Percentiles rank a stretch among this genome's conserved stretches.
Evolutionary conservation across 352 stramenopile genomes (phyloP).

Genomic region (Pythium pyrilobum): DNA sequence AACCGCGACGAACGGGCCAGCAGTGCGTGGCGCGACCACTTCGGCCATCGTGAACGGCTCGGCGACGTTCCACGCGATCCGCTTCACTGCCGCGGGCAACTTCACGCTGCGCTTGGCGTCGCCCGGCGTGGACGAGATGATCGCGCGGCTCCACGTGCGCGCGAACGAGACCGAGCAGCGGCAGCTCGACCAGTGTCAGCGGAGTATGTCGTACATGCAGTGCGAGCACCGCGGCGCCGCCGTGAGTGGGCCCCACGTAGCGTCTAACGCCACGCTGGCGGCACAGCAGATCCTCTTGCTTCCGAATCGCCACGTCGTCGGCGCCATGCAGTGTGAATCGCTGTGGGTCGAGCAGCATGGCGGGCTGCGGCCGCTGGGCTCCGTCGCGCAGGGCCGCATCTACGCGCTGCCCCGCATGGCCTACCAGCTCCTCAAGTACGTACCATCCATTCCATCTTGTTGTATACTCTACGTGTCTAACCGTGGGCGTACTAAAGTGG

Average conservation of each 20-base stretch:
- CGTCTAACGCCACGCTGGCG: background rate
- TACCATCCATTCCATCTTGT: background rate
- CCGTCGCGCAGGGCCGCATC: slow-evolving; percentile 15
- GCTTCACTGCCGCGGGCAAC: slow-evolving; percentile 34
- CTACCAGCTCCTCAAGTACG: slow-evolving; percentile 58
- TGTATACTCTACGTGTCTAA: background rate
- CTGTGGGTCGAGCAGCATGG: slow-evolving; percentile 33
- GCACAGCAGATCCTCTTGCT: slow-evolving; percentile 6
- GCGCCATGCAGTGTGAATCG: slow-evolving; percentile 24
- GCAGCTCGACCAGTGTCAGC: background rate
- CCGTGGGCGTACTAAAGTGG: slow-evolving; percentile 17
- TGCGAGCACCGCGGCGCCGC: too few species aligned
- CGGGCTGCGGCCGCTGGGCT: slow-evolving; percentile 24
- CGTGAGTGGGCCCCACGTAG: too few species aligned
- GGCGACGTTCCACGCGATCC: slow-evolving; percentile 28
- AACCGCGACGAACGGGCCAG: background rate
- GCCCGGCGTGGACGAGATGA: slow-evolving; percentile 19
- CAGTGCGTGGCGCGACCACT: slow-evolving; percentile 1
- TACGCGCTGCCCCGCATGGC: slow-evolving; percentile 35
- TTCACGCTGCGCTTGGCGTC: slow-evolving; percentile 35
- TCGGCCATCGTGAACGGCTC: slow-evolving; percentile 32
- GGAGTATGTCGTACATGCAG: slow-evolving; percentile 13
- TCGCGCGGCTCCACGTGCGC: slow-evolving; percentile 40
- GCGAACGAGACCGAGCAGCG: slow-evolving; percentile 15
- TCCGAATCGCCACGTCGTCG: background rate